Conservation (phyloP, 805 yeast genomes). For the Blastobotrys chiropterorum region DNA sequence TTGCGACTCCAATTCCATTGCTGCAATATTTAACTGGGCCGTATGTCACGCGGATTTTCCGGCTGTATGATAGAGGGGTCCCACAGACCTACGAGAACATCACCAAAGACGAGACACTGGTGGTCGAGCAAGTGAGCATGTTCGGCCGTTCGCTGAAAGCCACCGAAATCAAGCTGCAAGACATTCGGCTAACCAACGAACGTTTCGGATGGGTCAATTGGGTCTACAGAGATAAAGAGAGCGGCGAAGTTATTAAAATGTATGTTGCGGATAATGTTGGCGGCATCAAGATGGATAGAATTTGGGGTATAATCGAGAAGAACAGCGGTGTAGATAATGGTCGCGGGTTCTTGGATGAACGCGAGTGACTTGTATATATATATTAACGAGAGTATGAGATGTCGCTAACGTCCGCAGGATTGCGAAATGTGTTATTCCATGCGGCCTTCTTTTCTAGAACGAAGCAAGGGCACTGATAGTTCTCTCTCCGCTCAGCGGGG, state of each 20-base stretch:
- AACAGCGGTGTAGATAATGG: conserved; percentile 66
- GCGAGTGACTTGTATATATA: too few species aligned
- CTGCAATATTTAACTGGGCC: conserved; percentile 51
- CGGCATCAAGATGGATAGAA: conserved; percentile 75
- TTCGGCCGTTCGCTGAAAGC: conserved; percentile 64
- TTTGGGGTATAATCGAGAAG: conserved; percentile 76
- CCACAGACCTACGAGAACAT: conserved; percentile 63
- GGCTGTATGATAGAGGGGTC: conserved; percentile 55
- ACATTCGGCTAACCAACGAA: conserved; percentile 38
- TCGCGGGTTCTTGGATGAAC: conserved; percentile 34
- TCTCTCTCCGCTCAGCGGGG: too few species aligned
- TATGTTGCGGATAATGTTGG: conserved; percentile 71
- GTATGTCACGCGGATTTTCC: conserved; percentile 64
- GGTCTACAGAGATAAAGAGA: conserved; percentile 29
- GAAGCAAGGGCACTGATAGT: too few species aligned
- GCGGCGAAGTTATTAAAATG: conserved; percentile 34
- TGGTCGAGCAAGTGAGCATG: conserved; percentile 60
- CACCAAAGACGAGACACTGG: conserved; percentile 53
- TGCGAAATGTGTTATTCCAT: too few species aligned
- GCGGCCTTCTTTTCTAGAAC: too few species aligned
- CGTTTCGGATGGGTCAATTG: conserved; percentile 47
- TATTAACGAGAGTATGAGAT: too few species aligned
- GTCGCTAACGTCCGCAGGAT: too few species aligned
- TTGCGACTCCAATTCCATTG: conserved; percentile 53
- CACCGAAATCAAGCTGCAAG: conserved; percentile 48